These are phyloP conservation scores for Erodium texanum DNA, from an alignment of 441 rosid species.

Conservation along the genomic window DNA sequence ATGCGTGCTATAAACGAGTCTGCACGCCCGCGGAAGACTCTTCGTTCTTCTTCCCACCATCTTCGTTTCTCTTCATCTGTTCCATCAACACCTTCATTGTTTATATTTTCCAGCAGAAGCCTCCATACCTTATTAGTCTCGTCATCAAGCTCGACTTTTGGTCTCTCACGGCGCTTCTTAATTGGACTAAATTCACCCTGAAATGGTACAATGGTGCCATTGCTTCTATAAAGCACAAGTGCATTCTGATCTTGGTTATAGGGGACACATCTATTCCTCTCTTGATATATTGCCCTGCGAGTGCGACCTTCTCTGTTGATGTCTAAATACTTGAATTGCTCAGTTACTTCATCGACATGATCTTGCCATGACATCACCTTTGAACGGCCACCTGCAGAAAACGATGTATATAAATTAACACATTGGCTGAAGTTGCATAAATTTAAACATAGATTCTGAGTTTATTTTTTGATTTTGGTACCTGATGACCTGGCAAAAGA, in stretches of 20 bases:
- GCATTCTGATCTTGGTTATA: conserved; percentile 39
- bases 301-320: conserved; percentile 33
- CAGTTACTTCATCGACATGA: conserved; percentile 31
- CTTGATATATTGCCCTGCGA: conserved; percentile 16
- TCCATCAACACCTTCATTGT: conserved; percentile 40
- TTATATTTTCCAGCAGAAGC: conserved; percentile 69
- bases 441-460: background rate
- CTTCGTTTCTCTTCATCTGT: conserved; percentile 32
- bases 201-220: conserved; percentile 46
- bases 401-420: conserved; percentile 15
- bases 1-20: conserved; percentile 89
- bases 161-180: conserved; percentile 59
- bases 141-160: conserved; percentile 82
- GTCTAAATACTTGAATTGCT: conserved; percentile 30
- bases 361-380: conserved; percentile 33
- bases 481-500: conserved; percentile 34
- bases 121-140: conserved; percentile 88
- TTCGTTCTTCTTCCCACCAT: conserved; percentile 92
- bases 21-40: conserved; percentile 71
- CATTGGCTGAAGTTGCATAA: conserved; percentile 6
- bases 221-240: conserved; percentile 45
- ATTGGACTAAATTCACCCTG: conserved; percentile 18
- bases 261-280: conserved; percentile 47
- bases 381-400: conserved; percentile 42
- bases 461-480: conserved; percentile 22